phyloP scores from a whole-genome alignment of 805 yeast species.

The Ogataea neopini region DNA sequence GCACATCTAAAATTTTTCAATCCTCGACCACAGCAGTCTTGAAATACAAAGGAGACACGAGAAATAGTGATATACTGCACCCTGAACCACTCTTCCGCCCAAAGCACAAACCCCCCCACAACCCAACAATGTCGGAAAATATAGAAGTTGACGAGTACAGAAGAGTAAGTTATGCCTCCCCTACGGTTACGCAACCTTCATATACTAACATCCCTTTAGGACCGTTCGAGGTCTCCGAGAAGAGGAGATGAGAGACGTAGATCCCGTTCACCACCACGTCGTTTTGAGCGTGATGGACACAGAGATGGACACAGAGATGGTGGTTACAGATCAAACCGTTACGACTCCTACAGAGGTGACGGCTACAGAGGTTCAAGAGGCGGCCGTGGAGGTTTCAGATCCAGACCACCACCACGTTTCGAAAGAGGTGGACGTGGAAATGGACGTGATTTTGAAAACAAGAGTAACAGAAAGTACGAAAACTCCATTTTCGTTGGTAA shows the following conservation, averaged over 20 bases:
- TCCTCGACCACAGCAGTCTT: background rate
- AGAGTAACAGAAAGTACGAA: conserved; percentile 57
- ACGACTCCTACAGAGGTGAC: conserved; percentile 5
- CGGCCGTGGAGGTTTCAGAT: conserved; percentile 2
- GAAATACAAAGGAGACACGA: background rate
- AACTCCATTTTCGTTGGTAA: conserved; percentile 76
- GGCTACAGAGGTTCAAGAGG: conserved; percentile 7
- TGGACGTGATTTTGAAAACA: conserved; percentile 37
- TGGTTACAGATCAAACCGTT: background rate
- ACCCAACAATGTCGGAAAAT: conserved; percentile 46
- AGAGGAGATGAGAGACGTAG: conserved; percentile 33
- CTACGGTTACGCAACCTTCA: no score
- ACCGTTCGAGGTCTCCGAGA: conserved; percentile 38
- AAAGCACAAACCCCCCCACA: no score
- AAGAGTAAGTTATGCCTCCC: conserved; percentile 48
- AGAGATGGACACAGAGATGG: conserved; percentile 25
- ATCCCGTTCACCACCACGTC: conserved; percentile 32
- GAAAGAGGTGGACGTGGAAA: conserved; percentile 9
- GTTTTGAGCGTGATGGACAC: conserved; percentile 22
- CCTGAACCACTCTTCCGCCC: background rate
- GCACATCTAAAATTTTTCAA: conserved; percentile 8
- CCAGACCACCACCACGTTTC: conserved; percentile 7
- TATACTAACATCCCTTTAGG: conserved; percentile 19
- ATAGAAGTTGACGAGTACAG: conserved; percentile 66
- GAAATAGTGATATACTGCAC: no score